Evolutionary conservation across 495 filamentous ascomycete species (phyloP).

Genomic region (Penicillium angulare): DNA sequence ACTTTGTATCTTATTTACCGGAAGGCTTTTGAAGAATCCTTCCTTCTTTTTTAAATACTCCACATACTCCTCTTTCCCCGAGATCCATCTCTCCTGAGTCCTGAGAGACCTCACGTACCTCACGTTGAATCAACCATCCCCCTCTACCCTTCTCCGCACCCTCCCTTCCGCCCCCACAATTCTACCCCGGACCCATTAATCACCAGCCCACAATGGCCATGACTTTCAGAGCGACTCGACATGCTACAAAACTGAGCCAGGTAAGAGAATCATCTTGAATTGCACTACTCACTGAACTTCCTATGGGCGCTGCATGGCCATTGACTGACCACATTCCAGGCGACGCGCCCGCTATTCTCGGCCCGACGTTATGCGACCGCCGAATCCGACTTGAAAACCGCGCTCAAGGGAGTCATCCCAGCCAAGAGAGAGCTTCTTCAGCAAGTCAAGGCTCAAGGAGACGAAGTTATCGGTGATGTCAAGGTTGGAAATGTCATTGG

Average conservation of each 20-base stretch:
- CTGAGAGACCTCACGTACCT: background rate
- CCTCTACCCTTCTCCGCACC: background rate
- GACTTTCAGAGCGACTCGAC: slow-evolving; percentile 38
- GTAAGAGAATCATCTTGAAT: slow-evolving; percentile 18
- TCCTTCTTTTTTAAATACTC: slow-evolving; percentile 8
- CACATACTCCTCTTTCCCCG: background rate
- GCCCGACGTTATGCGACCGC: slow-evolving; percentile 53
- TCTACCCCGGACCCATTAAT: slow-evolving; percentile 22
- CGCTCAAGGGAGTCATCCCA: slow-evolving; percentile 78
- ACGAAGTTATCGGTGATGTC: slow-evolving; percentile 83
- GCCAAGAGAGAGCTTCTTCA: slow-evolving; percentile 89
- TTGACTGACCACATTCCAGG: slow-evolving; percentile 8
- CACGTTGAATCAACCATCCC: background rate
- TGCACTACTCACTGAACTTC: too few relatives aligned
- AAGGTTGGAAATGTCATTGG: slow-evolving; percentile 93
- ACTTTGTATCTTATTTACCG: too few relatives aligned
- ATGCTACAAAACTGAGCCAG: slow-evolving; percentile 38
- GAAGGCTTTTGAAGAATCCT: too few relatives aligned
- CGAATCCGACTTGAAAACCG: slow-evolving; percentile 85
- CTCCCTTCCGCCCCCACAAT: slow-evolving; percentile 15
- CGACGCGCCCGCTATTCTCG: slow-evolving; percentile 25
- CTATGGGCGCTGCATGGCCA: too few relatives aligned
- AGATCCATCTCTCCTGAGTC: background rate
- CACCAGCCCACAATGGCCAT: slow-evolving; percentile 27
- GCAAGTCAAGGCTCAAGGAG: slow-evolving; percentile 82